Conservation (phyloP, 306 rosid genomes). For the Prunus kanzakura region DNA sequence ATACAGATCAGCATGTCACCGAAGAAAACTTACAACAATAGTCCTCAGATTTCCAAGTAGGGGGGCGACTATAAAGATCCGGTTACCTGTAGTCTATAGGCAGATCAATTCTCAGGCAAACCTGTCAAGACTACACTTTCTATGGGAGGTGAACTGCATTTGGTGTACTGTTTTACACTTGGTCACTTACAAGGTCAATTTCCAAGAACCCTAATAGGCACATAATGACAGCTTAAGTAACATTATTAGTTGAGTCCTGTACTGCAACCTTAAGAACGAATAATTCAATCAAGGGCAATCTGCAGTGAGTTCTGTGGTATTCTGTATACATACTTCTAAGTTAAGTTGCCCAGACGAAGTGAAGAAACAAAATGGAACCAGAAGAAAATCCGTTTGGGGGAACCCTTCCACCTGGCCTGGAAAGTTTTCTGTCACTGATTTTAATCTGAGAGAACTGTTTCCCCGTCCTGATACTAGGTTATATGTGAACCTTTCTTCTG, state of each 20-base stretch:
- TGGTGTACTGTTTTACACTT: background rate
- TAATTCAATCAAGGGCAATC: conserved; percentile 19
- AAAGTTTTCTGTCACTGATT: conserved; percentile 23
- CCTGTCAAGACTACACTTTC: background rate
- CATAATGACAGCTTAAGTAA: background rate
- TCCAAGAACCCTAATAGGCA: background rate
- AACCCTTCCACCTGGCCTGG: conserved; percentile 30
- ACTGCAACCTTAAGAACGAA: background rate
- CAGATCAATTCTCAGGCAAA: background rate
- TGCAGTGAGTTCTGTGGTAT: conserved; percentile 15
- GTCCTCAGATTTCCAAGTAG: background rate
- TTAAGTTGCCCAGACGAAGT: conserved; percentile 32
- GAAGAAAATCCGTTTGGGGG: conserved; percentile 31
- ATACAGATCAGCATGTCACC: background rate
- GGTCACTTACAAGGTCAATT: background rate
- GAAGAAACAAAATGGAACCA: conserved; percentile 37
- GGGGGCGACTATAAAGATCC: background rate
- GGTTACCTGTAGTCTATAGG: background rate
- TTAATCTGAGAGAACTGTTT: conserved; percentile 29
- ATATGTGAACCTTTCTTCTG: conserved; percentile 20
- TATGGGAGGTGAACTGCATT: background rate
- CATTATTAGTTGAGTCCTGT: background rate
- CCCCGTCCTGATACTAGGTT: conserved; percentile 25
- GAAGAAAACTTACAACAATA: background rate
- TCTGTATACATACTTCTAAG: conserved; percentile 34